Evolutionary conservation across 1,139 yeast species (phyloP), one percentile per base, ranked within the genome.

Genomic region (Blastobotrys capitulatus): DNA sequence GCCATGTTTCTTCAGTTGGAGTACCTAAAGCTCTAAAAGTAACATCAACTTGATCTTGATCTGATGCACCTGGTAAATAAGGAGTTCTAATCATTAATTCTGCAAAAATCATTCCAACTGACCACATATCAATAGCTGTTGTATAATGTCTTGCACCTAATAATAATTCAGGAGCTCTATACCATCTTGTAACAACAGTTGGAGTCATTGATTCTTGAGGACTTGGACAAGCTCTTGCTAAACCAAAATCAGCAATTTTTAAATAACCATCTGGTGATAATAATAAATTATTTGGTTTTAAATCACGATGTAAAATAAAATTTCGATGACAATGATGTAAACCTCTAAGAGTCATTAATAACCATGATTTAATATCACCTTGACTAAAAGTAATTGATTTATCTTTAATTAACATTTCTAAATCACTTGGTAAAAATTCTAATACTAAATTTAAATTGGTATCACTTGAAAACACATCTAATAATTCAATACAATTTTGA

Each of bases 141-240:
- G 96, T 86, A 61, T 92, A 92, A 63, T 88, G 95, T 48, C 81
- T 78, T 1, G 97, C 90, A 0, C 96, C 96, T 63, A 90, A 83
- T 38, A 92, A 69, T 46, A 92, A 72, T 61, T 92, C 98, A 0
- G 98, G 98, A 0, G 97, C 95, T 49, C 97, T 72, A 68, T 92
- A 92, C 98, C 98, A 92, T 53, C 97, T 72, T 1, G 99, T 92
- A 1, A 92, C 99, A 9, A 92, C 98, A 56, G 90, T 90, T 0
- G 95, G 86, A 0, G 97, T 86, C 64, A 92, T 72, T 32, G 66
- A 65, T 52, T 80, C 85, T 57, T 86, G 92, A 49, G 85, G 84
- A 1, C 89, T 84, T 38, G 82, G 78, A 54, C 87, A 71, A 1
- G 90, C 79, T 52, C 98, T 70, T 0, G 97, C 97, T 47, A 92